These are phyloP conservation scores for Chytridium lagenaria DNA, from an alignment of 371 early-diverging fungal species.

Conservation along the genomic window DNA sequence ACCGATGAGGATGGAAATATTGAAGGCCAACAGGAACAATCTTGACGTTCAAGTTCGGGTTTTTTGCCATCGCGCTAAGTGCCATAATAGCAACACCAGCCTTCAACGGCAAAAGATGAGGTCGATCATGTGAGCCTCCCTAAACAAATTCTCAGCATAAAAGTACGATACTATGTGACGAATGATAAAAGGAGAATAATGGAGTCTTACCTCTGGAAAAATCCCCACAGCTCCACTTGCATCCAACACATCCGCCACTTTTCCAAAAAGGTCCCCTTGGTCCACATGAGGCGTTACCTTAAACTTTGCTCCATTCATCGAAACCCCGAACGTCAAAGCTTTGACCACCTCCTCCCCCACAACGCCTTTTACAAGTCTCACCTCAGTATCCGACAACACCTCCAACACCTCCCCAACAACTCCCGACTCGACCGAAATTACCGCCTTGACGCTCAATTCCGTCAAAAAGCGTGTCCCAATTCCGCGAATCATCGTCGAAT, in stretches of 20 bases:
- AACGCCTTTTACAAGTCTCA: constrained; percentile 60
- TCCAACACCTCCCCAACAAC: constrained; percentile 64
- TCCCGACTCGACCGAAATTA: constrained; percentile 62
- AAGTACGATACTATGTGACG: not conserved
- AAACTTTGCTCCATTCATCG: constrained; percentile 49
- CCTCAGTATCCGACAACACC: constrained; percentile 80
- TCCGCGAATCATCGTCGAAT: constrained; percentile 73
- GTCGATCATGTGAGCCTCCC: constrained; percentile 94
- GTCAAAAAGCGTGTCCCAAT: constrained; percentile 70
- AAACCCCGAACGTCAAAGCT: constrained; percentile 15
- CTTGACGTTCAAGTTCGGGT: constrained; percentile 84
- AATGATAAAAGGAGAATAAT: not conserved
- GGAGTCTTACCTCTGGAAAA: constrained; percentile 80
- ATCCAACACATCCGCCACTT: constrained; percentile 76
- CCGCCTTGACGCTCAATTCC: constrained; percentile 64
- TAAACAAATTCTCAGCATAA: not conserved
- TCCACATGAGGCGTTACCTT: constrained; percentile 84
- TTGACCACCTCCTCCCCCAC: constrained; percentile 43
- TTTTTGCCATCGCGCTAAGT: constrained; percentile 82
- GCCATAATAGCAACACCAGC: constrained; percentile 77
- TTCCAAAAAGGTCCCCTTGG: constrained; percentile 79
- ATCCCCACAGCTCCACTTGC: constrained; percentile 85
- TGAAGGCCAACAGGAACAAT: constrained; percentile 88
- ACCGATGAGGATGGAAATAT: constrained; percentile 93
- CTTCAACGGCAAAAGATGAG: constrained; percentile 94